Conservation (phyloP, 192 early-diverging fungal species). For the Paraglomus occultum region DNA sequence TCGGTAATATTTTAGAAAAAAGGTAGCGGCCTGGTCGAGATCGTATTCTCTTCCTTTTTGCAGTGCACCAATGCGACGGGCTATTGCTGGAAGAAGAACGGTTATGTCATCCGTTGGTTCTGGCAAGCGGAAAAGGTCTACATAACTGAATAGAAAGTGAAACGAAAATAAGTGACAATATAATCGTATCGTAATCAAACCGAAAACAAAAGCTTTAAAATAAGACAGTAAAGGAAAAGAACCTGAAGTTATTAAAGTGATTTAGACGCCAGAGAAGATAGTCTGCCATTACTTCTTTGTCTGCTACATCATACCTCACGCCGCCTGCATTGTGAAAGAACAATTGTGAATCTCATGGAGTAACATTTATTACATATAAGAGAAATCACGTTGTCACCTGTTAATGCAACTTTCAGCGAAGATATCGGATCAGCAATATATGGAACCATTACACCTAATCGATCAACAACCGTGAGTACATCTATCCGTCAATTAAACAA, state of each 20-base stretch:
- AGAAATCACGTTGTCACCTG: conserved; percentile 46
- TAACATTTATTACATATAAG: background rate
- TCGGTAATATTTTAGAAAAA: conserved; percentile 79
- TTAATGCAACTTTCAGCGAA: conserved; percentile 87
- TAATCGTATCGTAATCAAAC: background rate
- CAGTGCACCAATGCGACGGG: conserved; percentile 63
- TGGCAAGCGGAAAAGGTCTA: conserved; percentile 50
- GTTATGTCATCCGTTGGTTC: conserved; percentile 71
- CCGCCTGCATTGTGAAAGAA: conserved; percentile 41
- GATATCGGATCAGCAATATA: conserved; percentile 77
- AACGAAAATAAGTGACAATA: background rate
- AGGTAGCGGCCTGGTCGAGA: conserved; percentile 61
- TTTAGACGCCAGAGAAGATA: conserved; percentile 89
- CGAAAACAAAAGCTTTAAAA: background rate
- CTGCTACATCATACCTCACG: conserved; percentile 82
- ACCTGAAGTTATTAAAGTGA: conserved; percentile 49
- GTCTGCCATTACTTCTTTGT: conserved; percentile 81
- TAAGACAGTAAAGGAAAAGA: conserved; percentile 28
- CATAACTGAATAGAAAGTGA: conserved; percentile 44
- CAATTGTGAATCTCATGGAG: background rate
- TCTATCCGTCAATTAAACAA: no score
- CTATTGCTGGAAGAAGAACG: conserved; percentile 63
- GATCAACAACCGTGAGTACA: background rate
- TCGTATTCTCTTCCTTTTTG: conserved; percentile 67
- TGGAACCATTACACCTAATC: conserved; percentile 77